Evolutionary conservation across 2,329 filamentous ascomycete species (phyloP).

Genomic region (Fusarium fujikuroi): DNA sequence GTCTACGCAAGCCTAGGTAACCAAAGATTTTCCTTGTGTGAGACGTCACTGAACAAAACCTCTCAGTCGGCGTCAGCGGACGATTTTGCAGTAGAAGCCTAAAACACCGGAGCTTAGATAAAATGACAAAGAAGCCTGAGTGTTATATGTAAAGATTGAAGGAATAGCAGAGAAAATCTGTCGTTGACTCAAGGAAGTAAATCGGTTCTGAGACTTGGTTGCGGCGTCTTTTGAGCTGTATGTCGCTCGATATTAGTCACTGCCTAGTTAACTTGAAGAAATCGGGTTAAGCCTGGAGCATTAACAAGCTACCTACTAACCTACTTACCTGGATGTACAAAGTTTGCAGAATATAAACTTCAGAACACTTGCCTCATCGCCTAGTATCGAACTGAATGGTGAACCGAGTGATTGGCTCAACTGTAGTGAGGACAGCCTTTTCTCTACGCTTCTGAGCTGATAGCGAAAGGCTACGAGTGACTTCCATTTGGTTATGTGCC

Average conservation of each 20-base stretch:
- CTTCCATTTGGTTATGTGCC: conserved; percentile 25
- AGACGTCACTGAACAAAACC: conserved; percentile 26
- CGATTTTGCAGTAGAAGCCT: neutral
- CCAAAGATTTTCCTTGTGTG: neutral
- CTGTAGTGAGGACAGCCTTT: neutral
- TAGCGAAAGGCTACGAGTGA: conserved; percentile 12
- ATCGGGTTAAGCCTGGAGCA: neutral
- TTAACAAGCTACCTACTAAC: neutral
- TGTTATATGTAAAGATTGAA: neutral
- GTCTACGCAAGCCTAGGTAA: neutral
- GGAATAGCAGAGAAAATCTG: neutral
- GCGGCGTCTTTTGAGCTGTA: conserved; percentile 14
- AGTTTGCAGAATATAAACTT: neutral
- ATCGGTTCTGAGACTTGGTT: neutral
- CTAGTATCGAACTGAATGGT: neutral
- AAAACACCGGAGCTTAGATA: neutral
- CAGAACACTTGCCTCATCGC: neutral
- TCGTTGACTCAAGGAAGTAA: neutral
- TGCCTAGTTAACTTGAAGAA: conserved; percentile 14
- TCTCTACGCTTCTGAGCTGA: conserved; percentile 12
- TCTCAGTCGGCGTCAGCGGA: conserved; percentile 18
- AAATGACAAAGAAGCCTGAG: neutral
- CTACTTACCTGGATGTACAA: neutral
- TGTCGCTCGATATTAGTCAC: conserved; percentile 27
- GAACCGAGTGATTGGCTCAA: neutral